phyloP scores from a whole-genome alignment of 108 stramenopile genomes.

The Halocafeteria seosinensis region DNA sequence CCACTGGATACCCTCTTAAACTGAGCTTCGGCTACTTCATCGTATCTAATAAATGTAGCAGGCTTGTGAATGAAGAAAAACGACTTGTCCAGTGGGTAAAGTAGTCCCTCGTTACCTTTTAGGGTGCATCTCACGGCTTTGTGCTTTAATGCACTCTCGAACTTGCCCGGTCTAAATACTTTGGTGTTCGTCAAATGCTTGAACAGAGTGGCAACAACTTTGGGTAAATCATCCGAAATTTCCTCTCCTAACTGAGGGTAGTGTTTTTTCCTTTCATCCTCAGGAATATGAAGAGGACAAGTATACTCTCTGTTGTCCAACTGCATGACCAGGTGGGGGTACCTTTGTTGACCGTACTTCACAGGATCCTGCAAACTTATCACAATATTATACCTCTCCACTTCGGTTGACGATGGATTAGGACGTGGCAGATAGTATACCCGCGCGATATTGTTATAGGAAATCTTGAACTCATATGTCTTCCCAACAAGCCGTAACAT shows the following conservation, averaged over 20 bases:
- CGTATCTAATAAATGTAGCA: conserved; percentile 79
- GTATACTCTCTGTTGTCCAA: conserved; percentile 57
- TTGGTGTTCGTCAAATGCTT: conserved; percentile 87
- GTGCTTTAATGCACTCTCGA: neutral
- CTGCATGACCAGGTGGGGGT: conserved; percentile 87
- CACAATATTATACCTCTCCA: conserved; percentile 46
- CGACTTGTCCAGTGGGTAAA: conserved; percentile 92
- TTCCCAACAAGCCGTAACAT: conserved; percentile 63
- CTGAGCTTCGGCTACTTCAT: conserved; percentile 80
- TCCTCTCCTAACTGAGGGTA: conserved; percentile 32
- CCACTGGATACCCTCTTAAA: conserved; percentile 89
- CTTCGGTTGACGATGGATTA: neutral
- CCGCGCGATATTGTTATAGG: conserved; percentile 78
- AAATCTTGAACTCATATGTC: conserved; percentile 96
- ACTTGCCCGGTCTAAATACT: conserved; percentile 46
- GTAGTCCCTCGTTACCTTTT: conserved; percentile 73
- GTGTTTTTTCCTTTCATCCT: conserved; percentile 70
- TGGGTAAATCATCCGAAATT: conserved; percentile 67
- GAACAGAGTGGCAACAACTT: conserved; percentile 89
- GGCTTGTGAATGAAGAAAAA: conserved; percentile 99
- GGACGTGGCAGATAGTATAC: conserved; percentile 71
- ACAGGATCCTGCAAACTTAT: conserved; percentile 88
- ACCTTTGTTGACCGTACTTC: conserved; percentile 90
- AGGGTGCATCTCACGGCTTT: conserved; percentile 34
- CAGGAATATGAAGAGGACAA: conserved; percentile 63